Base-by-base conservation (phyloP, 768 basidiomycete species). In the Pleurotus pulmonarius region DNA sequence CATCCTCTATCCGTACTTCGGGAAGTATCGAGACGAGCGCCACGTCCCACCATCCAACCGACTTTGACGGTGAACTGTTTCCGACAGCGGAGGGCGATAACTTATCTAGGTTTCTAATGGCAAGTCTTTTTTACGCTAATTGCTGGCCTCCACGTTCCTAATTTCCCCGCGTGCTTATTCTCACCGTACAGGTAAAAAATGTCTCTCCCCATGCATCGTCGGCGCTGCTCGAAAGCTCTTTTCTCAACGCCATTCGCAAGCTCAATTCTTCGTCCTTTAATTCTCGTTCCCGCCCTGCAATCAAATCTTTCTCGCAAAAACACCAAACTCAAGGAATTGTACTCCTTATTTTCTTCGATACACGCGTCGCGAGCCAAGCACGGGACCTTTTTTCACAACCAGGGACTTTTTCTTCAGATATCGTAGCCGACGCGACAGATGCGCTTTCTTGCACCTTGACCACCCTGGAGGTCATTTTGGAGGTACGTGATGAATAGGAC, bases 291-390 rank as follows among this genome's bases (percentile, higher is more conserved):
- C 38, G 12, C 37, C 41, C n/a, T 9, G 41, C 41, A 44, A 53
- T 53, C 15, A 53, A 53, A 53, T 39, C 37, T 29, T 38, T 53
- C n/a, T 53, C 20, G 15, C 39, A 41, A 41, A 39, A 41, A 18
- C 38, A 25, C 39, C 71, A 73, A 48, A 73, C 74, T 8, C 72
- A 80, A 38, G 85, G 85, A 5, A 69, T 81, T 43, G 70, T 87
- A 45, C 73, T 87, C 58, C 59, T 86, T 16, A 79, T 83, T 5
- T 87, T 88, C 60, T 81, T 78, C 67, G 85, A 89, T 60, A 65
- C 79, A 44, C 78, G 85, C 49, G 71, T 84, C 11, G 60, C 58
- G 48, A 80, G 85, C 2, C 72, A 72, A 40, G 73, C 72, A 5
- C 39, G 41, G 16, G 37, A 13, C 5, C 2, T 41, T n/a, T 53